Percentiles rank a stretch among this genome's conserved stretches.
phyloP scores from a whole-genome alignment of 2,329 filamentous ascomycete genomes.

The Claviceps monticola region DNA sequence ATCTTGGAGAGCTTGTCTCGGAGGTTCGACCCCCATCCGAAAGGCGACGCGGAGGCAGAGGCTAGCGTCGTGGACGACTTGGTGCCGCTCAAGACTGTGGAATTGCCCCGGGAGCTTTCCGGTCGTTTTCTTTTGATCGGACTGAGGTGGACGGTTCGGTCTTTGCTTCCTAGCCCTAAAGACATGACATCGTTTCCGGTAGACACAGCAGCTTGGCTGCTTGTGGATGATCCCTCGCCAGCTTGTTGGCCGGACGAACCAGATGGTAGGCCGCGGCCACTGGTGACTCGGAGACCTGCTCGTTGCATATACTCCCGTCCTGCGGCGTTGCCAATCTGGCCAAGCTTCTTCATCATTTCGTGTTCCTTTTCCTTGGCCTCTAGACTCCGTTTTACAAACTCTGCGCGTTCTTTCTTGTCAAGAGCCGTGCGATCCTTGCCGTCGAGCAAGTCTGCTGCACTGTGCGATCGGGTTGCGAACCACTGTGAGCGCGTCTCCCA shows the following conservation, averaged over 20 bases:
- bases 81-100: slow-evolving; percentile 11
- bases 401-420: slow-evolving; percentile 47
- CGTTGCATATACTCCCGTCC: slow-evolving; percentile 57
- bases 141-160: slow-evolving; percentile 38
- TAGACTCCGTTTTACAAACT: slow-evolving; percentile 50
- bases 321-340: slow-evolving; percentile 47
- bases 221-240: slow-evolving; percentile 2
- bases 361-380: slow-evolving; percentile 57
- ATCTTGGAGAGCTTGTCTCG: slow-evolving; percentile 44
- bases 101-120: slow-evolving; percentile 28
- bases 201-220: slow-evolving; percentile 15
- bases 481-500: slow-evolving; percentile 42
- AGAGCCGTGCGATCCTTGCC: slow-evolving; percentile 43
- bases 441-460: slow-evolving; percentile 50
- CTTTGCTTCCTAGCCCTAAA: slow-evolving; percentile 19
- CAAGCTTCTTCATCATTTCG: slow-evolving; percentile 56
- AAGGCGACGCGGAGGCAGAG: slow-evolving; percentile 11
- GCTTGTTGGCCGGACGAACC: neutral
- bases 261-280: neutral
- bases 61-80: slow-evolving; percentile 8
- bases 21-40: slow-evolving; percentile 45
- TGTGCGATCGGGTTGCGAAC: slow-evolving; percentile 37
- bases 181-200: slow-evolving; percentile 28
- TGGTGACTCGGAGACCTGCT: slow-evolving; percentile 11
- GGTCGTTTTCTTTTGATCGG: slow-evolving; percentile 49